phyloP scores from a whole-genome alignment of 179 eudicot species.

The Actinidia arguta region DNA sequence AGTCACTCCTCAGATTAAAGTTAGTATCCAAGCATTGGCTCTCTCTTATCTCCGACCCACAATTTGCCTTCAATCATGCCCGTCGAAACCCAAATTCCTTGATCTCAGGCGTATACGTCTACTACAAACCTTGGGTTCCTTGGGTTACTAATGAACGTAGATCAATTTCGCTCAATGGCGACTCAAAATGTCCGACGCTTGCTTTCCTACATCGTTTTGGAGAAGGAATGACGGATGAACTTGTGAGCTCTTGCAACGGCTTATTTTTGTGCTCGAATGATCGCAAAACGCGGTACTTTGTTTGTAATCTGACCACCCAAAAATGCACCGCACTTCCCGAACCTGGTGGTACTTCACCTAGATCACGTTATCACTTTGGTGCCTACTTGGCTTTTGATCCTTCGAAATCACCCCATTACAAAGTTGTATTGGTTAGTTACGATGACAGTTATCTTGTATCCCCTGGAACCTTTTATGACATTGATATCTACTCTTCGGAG shows the following conservation, averaged over 20 bases:
- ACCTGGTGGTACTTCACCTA: neutral
- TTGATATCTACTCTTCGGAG: neutral
- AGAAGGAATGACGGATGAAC: neutral
- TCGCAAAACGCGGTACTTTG: neutral
- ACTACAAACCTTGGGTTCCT: neutral
- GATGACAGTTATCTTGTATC: neutral
- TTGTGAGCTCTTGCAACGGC: neutral
- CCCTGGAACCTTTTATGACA: neutral
- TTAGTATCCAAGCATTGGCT: conserved; percentile 11
- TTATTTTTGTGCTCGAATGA: neutral
- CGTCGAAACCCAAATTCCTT: neutral
- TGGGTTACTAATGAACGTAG: neutral
- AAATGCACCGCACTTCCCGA: neutral
- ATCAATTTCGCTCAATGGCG: neutral
- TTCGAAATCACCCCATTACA: conserved; percentile 7
- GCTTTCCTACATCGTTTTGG: neutral
- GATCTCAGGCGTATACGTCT: neutral
- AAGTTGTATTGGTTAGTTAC: neutral
- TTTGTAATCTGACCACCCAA: neutral
- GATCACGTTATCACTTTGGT: neutral
- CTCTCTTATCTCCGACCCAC: neutral
- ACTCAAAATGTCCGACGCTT: neutral
- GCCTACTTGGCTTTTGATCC: conserved; percentile 9
- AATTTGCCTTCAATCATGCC: neutral
- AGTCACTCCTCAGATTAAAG: neutral